Evolutionary conservation across 257 asterid species (phyloP).

Genomic region (Lithospermum erythrorhizon): DNA sequence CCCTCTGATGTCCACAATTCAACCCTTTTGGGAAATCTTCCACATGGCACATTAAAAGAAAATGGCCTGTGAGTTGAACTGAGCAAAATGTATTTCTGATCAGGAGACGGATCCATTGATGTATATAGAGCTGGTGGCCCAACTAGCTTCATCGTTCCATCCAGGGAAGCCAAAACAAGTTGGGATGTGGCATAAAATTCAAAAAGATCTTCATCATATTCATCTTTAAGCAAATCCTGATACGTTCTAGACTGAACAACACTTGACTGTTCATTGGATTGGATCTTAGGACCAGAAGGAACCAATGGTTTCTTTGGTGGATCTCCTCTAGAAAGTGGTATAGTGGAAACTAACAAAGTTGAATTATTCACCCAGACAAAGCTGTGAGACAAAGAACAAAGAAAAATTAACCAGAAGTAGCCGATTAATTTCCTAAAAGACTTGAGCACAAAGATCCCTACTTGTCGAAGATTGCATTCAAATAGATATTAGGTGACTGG

Average conservation of each 20-base stretch:
- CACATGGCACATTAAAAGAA: conserved; percentile 80
- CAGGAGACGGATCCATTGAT: conserved; percentile 92
- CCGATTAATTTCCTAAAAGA: background rate
- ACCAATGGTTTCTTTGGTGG: conserved; percentile 90
- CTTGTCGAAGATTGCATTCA: conserved; percentile 92
- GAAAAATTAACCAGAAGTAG: conserved; percentile 3
- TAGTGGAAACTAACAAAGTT: conserved; percentile 82
- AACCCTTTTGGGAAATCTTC: conserved; percentile 83
- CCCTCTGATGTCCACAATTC: conserved; percentile 87
- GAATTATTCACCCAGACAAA: conserved; percentile 84
- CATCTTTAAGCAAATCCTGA: conserved; percentile 93
- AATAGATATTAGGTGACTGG: conserved; percentile 44
- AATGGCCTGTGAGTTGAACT: conserved; percentile 74
- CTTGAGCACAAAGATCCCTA: conserved; percentile 15
- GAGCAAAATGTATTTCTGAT: conserved; percentile 61
- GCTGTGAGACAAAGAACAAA: conserved; percentile 31
- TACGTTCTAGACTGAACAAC: conserved; percentile 79
- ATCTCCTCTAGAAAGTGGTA: conserved; percentile 82
- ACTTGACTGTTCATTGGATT: conserved; percentile 67
- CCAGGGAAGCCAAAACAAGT: conserved; percentile 79
- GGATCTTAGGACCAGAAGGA: conserved; percentile 91
- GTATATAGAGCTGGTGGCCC: conserved; percentile 93
- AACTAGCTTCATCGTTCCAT: conserved; percentile 56
- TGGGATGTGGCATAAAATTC: conserved; percentile 87
- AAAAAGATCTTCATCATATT: conserved; percentile 72